phyloP scores from a whole-genome alignment of 2,329 filamentous ascomycete genomes.

The Parastagonospora nodorum region DNA sequence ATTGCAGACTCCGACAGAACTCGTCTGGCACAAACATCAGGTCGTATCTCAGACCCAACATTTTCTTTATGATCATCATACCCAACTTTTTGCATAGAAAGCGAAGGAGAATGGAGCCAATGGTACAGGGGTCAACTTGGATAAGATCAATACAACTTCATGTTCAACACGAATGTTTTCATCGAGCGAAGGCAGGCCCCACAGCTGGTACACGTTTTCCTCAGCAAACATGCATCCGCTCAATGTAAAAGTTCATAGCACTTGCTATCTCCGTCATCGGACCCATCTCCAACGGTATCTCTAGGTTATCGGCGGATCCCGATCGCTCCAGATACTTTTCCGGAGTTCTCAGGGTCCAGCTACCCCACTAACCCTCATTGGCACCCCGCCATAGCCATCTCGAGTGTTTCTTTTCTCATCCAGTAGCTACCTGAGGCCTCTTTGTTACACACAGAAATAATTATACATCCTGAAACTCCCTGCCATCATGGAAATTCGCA shows the following conservation, averaged over 20 bases:
- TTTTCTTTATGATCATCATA: too few species aligned
- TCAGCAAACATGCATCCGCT: too few species aligned
- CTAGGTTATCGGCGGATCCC: constrained; percentile 20
- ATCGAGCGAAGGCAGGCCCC: too few species aligned
- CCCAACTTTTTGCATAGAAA: too few species aligned
- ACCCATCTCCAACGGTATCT: background rate
- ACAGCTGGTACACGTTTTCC: too few species aligned
- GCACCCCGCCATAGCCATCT: constrained; percentile 14
- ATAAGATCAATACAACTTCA: too few species aligned
- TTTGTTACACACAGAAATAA: background rate
- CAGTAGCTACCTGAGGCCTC: background rate
- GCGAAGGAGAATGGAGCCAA: too few species aligned
- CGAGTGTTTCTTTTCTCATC: constrained; percentile 4
- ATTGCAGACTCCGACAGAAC: too few species aligned
- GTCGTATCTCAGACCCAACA: too few species aligned
- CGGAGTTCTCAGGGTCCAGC: constrained; percentile 12
- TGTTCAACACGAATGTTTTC: too few species aligned
- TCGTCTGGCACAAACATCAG: too few species aligned
- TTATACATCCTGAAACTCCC: background rate
- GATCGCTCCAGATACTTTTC: constrained; percentile 5
- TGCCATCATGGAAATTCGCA: constrained; percentile 40
- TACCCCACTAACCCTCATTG: constrained; percentile 17
- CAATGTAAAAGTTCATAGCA: background rate
- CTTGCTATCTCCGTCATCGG: constrained; percentile 2
- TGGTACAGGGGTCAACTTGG: too few species aligned